Percentiles rank a stretch among this genome's conserved stretches.
phyloP scores from a whole-genome alignment of 352 stramenopile genomes.

The Pythium sukuiense region DNA sequence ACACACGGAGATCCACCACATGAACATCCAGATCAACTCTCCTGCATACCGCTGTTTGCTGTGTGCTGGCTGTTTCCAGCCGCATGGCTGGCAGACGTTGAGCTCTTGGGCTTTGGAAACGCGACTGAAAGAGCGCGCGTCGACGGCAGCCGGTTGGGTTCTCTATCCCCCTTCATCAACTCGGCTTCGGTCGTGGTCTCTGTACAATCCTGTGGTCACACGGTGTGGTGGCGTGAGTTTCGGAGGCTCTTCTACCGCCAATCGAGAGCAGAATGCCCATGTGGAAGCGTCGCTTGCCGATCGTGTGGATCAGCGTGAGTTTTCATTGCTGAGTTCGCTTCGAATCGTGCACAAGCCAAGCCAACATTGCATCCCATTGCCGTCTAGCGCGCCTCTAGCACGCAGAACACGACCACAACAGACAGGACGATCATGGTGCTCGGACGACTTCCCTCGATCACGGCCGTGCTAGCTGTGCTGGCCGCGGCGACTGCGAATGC shows the following conservation, averaged over 20 bases:
- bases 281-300: background rate
- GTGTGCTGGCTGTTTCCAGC: conserved; percentile 3
- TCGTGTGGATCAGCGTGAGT: background rate
- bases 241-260: background rate
- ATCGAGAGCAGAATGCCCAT: background rate
- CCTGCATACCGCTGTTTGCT: background rate
- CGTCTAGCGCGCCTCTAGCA: background rate
- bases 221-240: background rate
- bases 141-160: background rate
- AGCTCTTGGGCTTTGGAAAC: background rate
- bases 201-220: conserved; percentile 1
- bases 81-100: background rate
- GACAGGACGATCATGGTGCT: conserved; percentile 12
- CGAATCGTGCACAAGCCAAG: background rate
- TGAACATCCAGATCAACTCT: background rate
- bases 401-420: background rate
- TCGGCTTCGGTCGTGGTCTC: background rate
- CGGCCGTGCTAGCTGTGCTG: conserved; percentile 28
- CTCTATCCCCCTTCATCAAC: background rate
- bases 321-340: conserved; percentile 2
- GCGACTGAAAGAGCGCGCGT: background rate
- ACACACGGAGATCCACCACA: background rate
- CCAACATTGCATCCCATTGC: background rate
- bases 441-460: conserved; percentile 1
- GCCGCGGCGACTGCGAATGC: conserved; percentile 28